Base-by-base conservation (phyloP, 768 basidiomycete genomes). In the Leccinum obscurum region DNA sequence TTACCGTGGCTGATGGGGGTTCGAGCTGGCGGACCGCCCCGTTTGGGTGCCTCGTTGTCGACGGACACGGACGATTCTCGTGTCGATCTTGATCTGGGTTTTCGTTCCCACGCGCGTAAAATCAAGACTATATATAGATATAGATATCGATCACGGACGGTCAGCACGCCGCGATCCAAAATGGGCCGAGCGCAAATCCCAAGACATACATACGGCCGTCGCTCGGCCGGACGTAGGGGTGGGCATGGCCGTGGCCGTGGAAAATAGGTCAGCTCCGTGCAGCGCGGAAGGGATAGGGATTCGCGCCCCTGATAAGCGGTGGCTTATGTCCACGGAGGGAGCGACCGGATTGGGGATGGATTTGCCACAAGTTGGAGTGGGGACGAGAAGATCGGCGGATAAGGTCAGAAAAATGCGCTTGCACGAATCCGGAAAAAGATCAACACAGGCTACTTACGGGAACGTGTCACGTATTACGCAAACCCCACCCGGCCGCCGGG, bases 61-160 rank as follows among this genome's bases (percentile, higher is more conserved):
- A 52, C 51, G 51, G 51, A 28, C 51, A 50, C 49, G 24, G 50
- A 14, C 5, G 62, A 63, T 63, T 63, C 59, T 66, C 61, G 87
- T 86, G 10, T 89, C 85, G 11, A 71, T 90, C n/a, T 85, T 87
- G 63, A 74, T 88, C 52, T 87, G 83, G 54, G 66, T 14, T 62
- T 68, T 72, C 1, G 69, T 69, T 11, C 78, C 83, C 1, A 86
- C 83, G 1, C 76, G 76, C 0, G 65, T 74, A 35, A 85, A 86
- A 0, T 76, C 54, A 50, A 34, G 39, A 26, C 53, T 52, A 50
- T 37, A 61, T 57, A 53, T 55, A 22, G 55, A 32, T 20, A 53
- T 63, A 37, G 37, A 11, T 49, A 54, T 53, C 48, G 46, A 54
- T 28, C 46, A 26, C 39, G n/a, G 55, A 46, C 20, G 35, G 57